These are phyloP conservation scores for Puccinia triticina DNA, from an alignment of 1,284 basidiomycete genomes.

Conservation along the genomic window DNA sequence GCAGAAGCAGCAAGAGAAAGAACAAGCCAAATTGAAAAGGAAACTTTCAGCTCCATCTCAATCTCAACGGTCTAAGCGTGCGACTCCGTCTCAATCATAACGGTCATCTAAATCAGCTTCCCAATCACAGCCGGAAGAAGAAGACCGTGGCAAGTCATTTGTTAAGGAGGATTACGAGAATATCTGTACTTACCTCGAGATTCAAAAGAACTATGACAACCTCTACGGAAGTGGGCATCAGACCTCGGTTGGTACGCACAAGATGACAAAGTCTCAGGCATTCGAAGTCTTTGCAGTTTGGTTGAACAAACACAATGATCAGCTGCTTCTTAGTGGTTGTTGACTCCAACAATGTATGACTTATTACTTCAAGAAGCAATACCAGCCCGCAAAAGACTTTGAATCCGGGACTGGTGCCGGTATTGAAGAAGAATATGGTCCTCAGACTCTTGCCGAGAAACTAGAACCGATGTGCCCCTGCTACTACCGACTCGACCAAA, in stretches of 20 bases:
- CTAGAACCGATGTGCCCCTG: constrained; percentile 14
- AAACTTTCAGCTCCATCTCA: too few relatives aligned
- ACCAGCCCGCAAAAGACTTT: neutral
- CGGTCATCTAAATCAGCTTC: too few relatives aligned
- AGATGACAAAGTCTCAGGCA: neutral
- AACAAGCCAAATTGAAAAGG: too few relatives aligned
- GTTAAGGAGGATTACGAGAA: neutral
- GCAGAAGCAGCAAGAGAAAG: too few relatives aligned
- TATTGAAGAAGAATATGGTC: neutral
- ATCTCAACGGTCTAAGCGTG: too few relatives aligned
- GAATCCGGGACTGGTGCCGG: neutral
- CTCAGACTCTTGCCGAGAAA: neutral
- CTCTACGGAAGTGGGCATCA: neutral
- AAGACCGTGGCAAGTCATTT: too few relatives aligned
- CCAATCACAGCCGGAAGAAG: too few relatives aligned
- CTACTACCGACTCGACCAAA: neutral
- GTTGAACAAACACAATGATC: neutral
- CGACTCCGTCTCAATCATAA: too few relatives aligned
- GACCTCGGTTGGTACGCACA: neutral
- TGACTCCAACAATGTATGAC: neutral
- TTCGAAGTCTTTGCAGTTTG: neutral
- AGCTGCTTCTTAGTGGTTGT: neutral
- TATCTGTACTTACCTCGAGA: neutral
- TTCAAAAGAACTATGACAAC: neutral
- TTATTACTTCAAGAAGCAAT: constrained; percentile 6